Base-by-base conservation (phyloP, 352 stramenopile species). In the Elongisporangium senticosum region DNA sequence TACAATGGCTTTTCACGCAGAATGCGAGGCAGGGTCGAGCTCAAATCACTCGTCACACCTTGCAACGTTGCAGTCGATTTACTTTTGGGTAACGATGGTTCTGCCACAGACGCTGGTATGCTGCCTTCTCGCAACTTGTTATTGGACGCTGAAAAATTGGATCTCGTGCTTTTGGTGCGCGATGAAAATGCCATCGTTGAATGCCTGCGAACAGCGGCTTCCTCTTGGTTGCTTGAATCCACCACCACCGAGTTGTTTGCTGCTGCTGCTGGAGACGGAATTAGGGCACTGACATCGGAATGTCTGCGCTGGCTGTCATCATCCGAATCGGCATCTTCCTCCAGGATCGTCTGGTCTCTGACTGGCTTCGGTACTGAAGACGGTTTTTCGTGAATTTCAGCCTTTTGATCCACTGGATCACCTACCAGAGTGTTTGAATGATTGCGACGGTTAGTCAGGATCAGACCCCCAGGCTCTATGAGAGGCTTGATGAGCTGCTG, bases 381-480 rank as follows among this genome's bases (percentile, higher is more conserved):
- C 33, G 33, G 33, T 17, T 43, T 43, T 17, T 43, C 33, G 11
- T 43, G 33, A 43, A 43, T 53, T 14, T 53, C 49, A 11, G 15
- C 49, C 19, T 53, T 53, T 17, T 26, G 20, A 6, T 53, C 49
- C 15, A 2, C 49, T 53, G 49, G 49, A 53, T 53, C 49, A 22
- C 22, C 13, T 2, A 26, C 49, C 10, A 43, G 11, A 43, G 10
- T 17, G 33, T 10, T 10, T 43, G 47, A 23, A 5, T 53, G 50
- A 53, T 54, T 54, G 60, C 59, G 57, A 47, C 72, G 62, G 5
- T 61, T 51, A 43, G 72, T 71, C 48, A 83, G 62, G 56, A 77
- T 60, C 47, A 83, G 48, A 51, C 57, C 61, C 0, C 74, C 71
- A 56, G 67, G 59, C 53, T 78, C 64, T 15, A 43, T 43, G 33